A percentile compares a stretch with the other conserved stretches of the same genome.
Evolutionary conservation across 768 basidiomycete species (phyloP).

Genomic region (Tephrocybe sp.): DNA sequence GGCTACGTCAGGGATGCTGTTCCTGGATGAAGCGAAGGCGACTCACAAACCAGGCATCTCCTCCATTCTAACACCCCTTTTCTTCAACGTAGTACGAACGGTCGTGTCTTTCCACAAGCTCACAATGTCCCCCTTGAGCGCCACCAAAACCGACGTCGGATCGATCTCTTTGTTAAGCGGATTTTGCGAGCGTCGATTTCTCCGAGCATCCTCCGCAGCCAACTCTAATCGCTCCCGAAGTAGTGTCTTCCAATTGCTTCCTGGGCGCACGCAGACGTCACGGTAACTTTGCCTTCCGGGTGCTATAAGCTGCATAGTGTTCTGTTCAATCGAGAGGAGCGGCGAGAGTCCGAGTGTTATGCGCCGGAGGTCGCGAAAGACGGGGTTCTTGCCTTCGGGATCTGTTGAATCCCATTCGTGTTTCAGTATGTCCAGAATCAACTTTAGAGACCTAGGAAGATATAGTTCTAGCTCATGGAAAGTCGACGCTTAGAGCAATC

Average conservation of each 20-base stretch:
- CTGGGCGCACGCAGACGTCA: conserved; percentile 55
- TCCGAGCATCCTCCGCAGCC: not conserved
- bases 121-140: conserved; percentile 60
- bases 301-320: conserved; percentile 49
- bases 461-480: not conserved
- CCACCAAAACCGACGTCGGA: conserved; percentile 49
- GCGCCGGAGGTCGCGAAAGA: conserved; percentile 28
- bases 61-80: conserved; percentile 52
- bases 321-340: conserved; percentile 55
- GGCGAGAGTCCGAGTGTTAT: conserved; percentile 41
- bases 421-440: conserved; percentile 53
- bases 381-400: conserved; percentile 13
- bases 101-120: conserved; percentile 59
- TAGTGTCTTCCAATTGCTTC: conserved; percentile 58
- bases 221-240: conserved; percentile 23
- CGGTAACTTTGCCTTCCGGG: conserved; percentile 34
- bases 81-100: conserved; percentile 51
- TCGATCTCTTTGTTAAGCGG: conserved; percentile 36
- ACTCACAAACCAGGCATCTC: conserved; percentile 71
- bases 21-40: not conserved
- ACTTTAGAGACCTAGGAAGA: conserved; percentile 51
- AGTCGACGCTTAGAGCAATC: not conserved
- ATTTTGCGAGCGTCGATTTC: conserved; percentile 22
- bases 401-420: conserved; percentile 38
- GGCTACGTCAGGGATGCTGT: not conserved